Conservation (phyloP, 495 filamentous ascomycete genomes). For the Aspergillus carlsbadensis region DNA sequence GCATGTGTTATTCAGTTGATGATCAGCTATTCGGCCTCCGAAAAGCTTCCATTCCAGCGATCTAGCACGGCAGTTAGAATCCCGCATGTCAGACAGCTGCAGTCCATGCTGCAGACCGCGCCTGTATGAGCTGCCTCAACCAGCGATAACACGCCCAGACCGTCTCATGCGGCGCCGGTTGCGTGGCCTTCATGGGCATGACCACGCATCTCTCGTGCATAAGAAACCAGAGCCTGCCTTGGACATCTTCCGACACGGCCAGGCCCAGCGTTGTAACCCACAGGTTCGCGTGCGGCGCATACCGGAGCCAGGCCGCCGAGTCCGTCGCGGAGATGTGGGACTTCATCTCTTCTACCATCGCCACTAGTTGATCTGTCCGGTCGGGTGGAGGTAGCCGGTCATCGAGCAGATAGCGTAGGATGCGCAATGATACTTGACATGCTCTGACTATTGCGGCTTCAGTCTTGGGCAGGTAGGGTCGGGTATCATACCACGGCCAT, state of each 20-base stretch:
- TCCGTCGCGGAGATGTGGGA: not conserved
- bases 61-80: too few species aligned
- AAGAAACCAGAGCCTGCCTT: not conserved
- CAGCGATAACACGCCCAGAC: not conserved
- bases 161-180: not conserved
- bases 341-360: not conserved
- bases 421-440: too few species aligned
- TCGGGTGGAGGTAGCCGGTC: too few species aligned
- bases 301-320: not conserved
- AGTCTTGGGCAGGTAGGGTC: too few species aligned
- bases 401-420: too few species aligned
- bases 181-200: not conserved
- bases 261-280: not conserved
- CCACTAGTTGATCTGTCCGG: not conserved
- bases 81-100: too few species aligned
- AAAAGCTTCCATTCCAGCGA: too few species aligned
- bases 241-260: not conserved
- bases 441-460: too few species aligned
- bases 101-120: not conserved
- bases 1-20: too few species aligned
- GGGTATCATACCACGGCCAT: too few species aligned
- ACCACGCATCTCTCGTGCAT: not conserved
- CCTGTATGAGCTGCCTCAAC: not conserved
- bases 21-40: too few species aligned
- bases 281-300: not conserved